Conservation (phyloP, 2,329 filamentous ascomycete genomes). For the Tolypocladium cylindrosporum region DNA sequence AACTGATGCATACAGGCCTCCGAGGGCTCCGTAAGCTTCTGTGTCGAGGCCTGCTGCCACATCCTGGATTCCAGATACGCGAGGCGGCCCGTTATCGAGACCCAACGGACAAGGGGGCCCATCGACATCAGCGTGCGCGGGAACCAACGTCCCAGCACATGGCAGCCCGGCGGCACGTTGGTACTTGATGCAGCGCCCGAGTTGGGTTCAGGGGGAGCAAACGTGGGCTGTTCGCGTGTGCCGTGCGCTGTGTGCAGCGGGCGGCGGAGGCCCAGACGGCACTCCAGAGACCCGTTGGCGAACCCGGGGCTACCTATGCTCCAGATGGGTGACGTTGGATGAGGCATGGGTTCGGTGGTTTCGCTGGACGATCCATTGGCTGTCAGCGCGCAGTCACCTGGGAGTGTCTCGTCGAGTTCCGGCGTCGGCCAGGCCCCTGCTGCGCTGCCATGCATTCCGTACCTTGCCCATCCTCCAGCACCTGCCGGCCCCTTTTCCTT, state of each 20-base stretch:
- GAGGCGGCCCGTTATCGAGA: background rate
- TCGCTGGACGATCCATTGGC: background rate
- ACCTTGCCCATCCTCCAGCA: background rate
- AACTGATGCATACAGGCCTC: background rate
- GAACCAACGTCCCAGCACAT: no score
- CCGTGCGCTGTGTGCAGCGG: no score
- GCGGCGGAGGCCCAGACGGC: no score
- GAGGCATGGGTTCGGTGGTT: background rate
- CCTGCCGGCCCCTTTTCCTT: background rate
- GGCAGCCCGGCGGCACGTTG: no score
- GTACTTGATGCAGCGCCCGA: no score
- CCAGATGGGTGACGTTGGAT: background rate
- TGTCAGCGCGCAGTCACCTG: background rate
- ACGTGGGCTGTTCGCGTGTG: no score
- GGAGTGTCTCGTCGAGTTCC: background rate
- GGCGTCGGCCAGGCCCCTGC: background rate
- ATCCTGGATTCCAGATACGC: background rate
- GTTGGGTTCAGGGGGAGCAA: no score
- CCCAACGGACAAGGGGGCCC: background rate
- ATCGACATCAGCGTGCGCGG: background rate
- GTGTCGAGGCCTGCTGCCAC: background rate
- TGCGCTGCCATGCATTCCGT: background rate
- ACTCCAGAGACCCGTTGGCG: background rate
- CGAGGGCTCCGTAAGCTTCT: background rate
- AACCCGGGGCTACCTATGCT: background rate